phyloP scores from a whole-genome alignment of 2,329 filamentous ascomycete species.

The Alternaria sp. region DNA sequence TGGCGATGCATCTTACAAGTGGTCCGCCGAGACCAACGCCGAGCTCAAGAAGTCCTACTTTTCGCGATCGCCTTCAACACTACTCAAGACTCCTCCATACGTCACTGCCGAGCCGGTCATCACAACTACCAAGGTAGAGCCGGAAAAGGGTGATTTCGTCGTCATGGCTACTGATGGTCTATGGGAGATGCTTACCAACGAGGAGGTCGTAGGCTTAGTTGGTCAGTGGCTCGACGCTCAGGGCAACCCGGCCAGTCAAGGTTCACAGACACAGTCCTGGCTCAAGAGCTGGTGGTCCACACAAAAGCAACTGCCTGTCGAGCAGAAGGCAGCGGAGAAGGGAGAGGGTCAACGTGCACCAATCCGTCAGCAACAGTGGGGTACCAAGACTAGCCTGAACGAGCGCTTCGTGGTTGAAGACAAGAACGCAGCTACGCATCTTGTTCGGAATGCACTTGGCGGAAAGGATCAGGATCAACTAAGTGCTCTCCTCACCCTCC shows the following conservation, averaged over 20 bases:
- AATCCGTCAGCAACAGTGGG: conserved; percentile 90
- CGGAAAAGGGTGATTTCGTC: conserved; percentile 89
- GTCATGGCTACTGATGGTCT: conserved; percentile 96
- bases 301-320: conserved; percentile 73
- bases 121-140: conserved; percentile 89
- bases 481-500: conserved; percentile 87
- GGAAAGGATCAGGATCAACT: conserved; percentile 94
- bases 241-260: conserved; percentile 48
- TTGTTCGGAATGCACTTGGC: conserved; percentile 92
- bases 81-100: conserved; percentile 91
- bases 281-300: conserved; percentile 72
- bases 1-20: conserved; percentile 96
- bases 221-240: conserved; percentile 95
- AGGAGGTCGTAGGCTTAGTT: conserved; percentile 95
- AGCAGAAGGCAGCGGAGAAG: conserved; percentile 61
- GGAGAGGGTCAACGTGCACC: conserved; percentile 81
- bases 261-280: conserved; percentile 62
- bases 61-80: conserved; percentile 75
- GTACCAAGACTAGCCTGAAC: conserved; percentile 73
- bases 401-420: conserved; percentile 93
- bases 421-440: conserved; percentile 93
- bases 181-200: conserved; percentile 99
- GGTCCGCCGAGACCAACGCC: conserved; percentile 83
- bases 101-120: conserved; percentile 96
- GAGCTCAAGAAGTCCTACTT: conserved; percentile 88